Evolutionary conservation across 768 basidiomycete genomes (phyloP), one percentile per base, ranked within the genome.

Genomic region (Leccinum disarticulatum): DNA sequence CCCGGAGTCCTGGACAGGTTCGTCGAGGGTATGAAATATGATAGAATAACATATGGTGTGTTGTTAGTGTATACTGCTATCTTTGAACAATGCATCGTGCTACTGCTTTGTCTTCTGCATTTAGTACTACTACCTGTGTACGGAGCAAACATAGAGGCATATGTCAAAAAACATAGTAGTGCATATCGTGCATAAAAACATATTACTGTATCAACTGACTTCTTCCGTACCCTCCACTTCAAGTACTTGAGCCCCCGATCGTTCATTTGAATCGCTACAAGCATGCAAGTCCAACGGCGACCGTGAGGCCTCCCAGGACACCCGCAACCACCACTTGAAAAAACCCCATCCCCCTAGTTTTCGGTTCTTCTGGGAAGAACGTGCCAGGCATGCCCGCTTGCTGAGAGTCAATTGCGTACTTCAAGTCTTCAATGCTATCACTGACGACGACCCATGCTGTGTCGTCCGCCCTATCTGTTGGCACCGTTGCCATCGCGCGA

Each of bases 241-340:
- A 36, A 52, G 15, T 13, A 25, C 43, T 10, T 46, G 41, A 27
- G 19, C 38, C 49, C 28, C 30, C 9, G 53, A 27, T 41, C 9
- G 50, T 55, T 50, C 46, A 49, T 53, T 54, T 60, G 71, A 68
- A 73, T 70, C 59, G 69, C 61, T 73, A 76, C 67, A 74, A 56
- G 55, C 57, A 72, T 55, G 69, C 66, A 55, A 76, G 68, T 49
- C 73, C 74, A 54, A 57, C 57, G 6, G 67, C 67, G 33, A 70
- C 71, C 33, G 67, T 55, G n/a, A 76, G 62, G 43, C 75, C 73
- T 2, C 73, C 73, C 38, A 74, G 15, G 10, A 66, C 54, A 50
- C 73, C 75, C n/a, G 73, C 74, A 54, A 74, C 31, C 31, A 62
- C 61, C 54, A 75, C 65, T 52, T 76, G 73, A 63, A 76, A 58